A percentile compares a stretch with the other conserved stretches of the same genome.
Evolutionary conservation across 805 yeast genomes (phyloP).

Genomic region (Lipomyces mesembrius): DNA sequence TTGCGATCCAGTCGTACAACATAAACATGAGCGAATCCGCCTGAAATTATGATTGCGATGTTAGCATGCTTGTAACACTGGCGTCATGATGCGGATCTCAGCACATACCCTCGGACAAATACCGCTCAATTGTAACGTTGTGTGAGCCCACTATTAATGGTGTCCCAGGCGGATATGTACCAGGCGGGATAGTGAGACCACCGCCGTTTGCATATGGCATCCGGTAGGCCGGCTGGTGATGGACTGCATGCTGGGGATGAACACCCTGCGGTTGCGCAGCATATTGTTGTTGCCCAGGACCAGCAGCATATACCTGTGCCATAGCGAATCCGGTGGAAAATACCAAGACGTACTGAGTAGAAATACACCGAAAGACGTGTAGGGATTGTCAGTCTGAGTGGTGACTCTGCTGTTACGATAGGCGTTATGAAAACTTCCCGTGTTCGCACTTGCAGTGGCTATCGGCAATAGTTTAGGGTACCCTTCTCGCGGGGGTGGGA

Average conservation of each 20-base stretch:
- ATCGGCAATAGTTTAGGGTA: neutral
- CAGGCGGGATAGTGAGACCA: conserved; percentile 28
- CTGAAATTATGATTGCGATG: conserved; percentile 33
- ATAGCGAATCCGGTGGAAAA: neutral
- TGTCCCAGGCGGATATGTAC: conserved; percentile 73
- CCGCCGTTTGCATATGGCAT: neutral
- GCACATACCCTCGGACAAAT: conserved; percentile 70
- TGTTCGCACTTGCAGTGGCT: neutral
- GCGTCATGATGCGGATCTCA: neutral
- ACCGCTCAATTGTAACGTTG: conserved; percentile 65
- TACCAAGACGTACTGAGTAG: neutral
- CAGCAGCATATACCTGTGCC: conserved; percentile 20
- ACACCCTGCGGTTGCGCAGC: conserved; percentile 15
- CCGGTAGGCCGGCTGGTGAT: conserved; percentile 9
- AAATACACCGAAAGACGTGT: neutral
- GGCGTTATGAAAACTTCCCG: neutral
- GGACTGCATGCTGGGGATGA: neutral
- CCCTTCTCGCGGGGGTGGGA: neutral
- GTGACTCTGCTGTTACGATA: neutral
- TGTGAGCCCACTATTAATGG: conserved; percentile 83
- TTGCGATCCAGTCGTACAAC: conserved; percentile 71
- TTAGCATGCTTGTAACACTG: neutral
- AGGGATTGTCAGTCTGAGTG: neutral
- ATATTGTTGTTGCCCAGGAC: conserved; percentile 13
- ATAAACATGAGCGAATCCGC: conserved; percentile 95